Percentiles rank a stretch among this genome's conserved stretches.
Evolutionary conservation across 2,329 filamentous ascomycete species (phyloP).

Genomic region (Claviceps arundinis): DNA sequence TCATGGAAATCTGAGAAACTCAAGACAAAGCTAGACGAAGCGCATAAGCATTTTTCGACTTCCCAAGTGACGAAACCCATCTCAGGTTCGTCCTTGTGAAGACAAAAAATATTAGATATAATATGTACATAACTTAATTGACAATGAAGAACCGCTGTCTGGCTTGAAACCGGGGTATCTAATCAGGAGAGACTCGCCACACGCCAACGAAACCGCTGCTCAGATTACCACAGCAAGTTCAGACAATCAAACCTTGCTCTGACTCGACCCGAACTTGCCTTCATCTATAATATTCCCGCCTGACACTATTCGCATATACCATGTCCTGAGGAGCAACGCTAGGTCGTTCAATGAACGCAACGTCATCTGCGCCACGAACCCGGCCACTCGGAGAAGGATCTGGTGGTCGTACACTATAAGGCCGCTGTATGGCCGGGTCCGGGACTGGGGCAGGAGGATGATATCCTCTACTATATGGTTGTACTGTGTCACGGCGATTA

Average conservation of each 20-base stretch:
- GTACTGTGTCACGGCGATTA: conserved; percentile 15
- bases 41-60: no score
- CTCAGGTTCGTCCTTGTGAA: background rate
- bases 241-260: background rate
- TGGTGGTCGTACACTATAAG: conserved; percentile 28
- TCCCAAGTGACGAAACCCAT: background rate
- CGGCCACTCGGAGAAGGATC: conserved; percentile 20
- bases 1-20: no score
- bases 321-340: conserved; percentile 28
- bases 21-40: no score
- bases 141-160: background rate
- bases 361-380: conserved; percentile 21
- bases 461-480: conserved; percentile 21
- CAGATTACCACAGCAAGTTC: background rate
- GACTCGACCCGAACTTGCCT: background rate
- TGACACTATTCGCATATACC: conserved; percentile 29
- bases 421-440: conserved; percentile 11
- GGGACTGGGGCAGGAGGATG: conserved; percentile 11
- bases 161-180: background rate
- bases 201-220: background rate
- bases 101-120: background rate
- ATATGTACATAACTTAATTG: background rate
- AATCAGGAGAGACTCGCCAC: background rate
- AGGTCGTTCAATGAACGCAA: conserved; percentile 32
- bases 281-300: conserved; percentile 24